Conservation (phyloP, 2,329 filamentous ascomycete genomes). For the Coniochaeta pulveracea region DNA sequence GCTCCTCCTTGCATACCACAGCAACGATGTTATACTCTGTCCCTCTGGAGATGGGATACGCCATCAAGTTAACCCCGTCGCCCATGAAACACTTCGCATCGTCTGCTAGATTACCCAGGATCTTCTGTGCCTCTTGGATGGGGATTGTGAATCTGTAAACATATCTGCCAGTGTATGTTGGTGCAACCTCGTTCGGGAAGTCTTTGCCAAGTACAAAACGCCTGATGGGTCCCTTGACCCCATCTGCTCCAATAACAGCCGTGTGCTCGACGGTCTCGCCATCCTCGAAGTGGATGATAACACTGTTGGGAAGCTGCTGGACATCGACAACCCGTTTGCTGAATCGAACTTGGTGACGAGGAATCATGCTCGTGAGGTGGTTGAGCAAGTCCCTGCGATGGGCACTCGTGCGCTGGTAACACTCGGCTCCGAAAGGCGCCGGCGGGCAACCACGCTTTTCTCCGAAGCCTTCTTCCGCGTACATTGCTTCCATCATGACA, state of each 20-base stretch:
- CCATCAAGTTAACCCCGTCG: slow-evolving; percentile 1
- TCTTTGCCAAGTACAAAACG: slow-evolving; percentile 12
- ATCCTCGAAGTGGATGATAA: slow-evolving; percentile 13
- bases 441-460: slow-evolving; percentile 22
- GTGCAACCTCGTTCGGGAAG: slow-evolving; percentile 15
- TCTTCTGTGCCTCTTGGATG: slow-evolving; percentile 14
- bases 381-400: slow-evolving; percentile 29
- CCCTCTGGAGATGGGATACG: slow-evolving; percentile 8
- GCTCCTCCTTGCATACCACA: slow-evolving; percentile 1
- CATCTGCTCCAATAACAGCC: slow-evolving; percentile 16
- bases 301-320: slow-evolving; percentile 12
- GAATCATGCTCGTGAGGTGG: slow-evolving; percentile 24
- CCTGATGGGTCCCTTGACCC: slow-evolving; percentile 15
- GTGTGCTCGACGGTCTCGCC: slow-evolving; percentile 10
- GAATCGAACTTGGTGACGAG: slow-evolving; percentile 14
- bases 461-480: slow-evolving; percentile 27
- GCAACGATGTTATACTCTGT: slow-evolving; percentile 9
- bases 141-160: slow-evolving; percentile 19
- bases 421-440: slow-evolving; percentile 21
- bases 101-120: slow-evolving; percentile 14
- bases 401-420: slow-evolving; percentile 26
- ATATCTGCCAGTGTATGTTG: slow-evolving; percentile 17
- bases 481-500: slow-evolving; percentile 27
- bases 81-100: slow-evolving; percentile 7
- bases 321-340: slow-evolving; percentile 13